Evolutionary conservation across 805 yeast species (phyloP).

Genomic region (Jamesozyma gamospora): DNA sequence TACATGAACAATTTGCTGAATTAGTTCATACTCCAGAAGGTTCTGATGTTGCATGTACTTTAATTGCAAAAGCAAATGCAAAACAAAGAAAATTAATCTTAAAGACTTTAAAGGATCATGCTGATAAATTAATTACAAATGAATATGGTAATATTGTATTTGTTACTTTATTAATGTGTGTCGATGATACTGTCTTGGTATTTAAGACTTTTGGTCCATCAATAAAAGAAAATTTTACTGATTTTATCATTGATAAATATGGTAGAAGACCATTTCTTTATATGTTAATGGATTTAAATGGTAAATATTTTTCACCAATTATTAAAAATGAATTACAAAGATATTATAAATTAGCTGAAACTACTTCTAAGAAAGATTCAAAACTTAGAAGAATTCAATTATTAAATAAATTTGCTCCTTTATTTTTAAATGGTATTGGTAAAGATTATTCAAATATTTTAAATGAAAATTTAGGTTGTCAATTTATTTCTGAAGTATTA

Average conservation of each 20-base stretch:
- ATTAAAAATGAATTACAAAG: constrained; percentile 48
- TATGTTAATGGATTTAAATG: constrained; percentile 66
- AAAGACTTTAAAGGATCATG: constrained; percentile 65
- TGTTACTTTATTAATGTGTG: constrained; percentile 68
- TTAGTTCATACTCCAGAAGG: constrained; percentile 94
- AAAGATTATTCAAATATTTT: constrained; percentile 44
- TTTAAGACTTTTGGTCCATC: constrained; percentile 51
- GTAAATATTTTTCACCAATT: constrained; percentile 72
- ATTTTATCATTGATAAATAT: constrained; percentile 56
- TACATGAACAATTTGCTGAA: constrained; percentile 86
- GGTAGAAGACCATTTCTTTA: constrained; percentile 86
- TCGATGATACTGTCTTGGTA: constrained; percentile 85
- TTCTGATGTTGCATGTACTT: constrained; percentile 75
- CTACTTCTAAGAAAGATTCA: constrained; percentile 79
- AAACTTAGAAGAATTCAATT: constrained; percentile 66
- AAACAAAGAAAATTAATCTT: constrained; percentile 81
- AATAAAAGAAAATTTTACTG: constrained; percentile 45
- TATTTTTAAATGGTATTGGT: constrained; percentile 46
- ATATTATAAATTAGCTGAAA: constrained; percentile 51
- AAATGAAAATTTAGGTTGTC: constrained; percentile 70
- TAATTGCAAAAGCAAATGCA: constrained; percentile 76
- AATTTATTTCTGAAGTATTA: constrained; percentile 67
- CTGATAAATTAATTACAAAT: constrained; percentile 64
- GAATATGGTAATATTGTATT: constrained; percentile 81
- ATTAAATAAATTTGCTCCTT: constrained; percentile 52